A percentile compares a stretch with the other conserved stretches of the same genome.
Evolutionary conservation across 768 basidiomycete genomes (phyloP).

Genomic region (Russula sp.): DNA sequence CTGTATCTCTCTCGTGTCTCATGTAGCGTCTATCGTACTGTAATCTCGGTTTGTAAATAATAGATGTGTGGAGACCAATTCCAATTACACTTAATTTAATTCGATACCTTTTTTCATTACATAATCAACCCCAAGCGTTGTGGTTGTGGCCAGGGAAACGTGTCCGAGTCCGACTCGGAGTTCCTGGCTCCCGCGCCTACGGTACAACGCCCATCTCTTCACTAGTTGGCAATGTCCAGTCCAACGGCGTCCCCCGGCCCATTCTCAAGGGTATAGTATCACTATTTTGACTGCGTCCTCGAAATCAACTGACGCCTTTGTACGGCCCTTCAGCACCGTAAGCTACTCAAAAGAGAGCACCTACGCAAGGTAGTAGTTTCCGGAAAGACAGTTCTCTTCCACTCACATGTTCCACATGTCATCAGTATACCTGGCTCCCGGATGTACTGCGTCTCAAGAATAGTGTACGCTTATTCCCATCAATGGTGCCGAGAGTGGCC

Average conservation of each 20-base stretch:
- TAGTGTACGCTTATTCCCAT: conserved; percentile 47
- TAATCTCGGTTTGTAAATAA: conserved; percentile 21
- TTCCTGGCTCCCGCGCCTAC: too few species aligned
- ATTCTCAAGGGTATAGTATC: not conserved
- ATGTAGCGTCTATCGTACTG: conserved; percentile 13
- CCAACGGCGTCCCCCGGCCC: not conserved
- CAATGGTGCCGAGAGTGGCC: conserved; percentile 10
- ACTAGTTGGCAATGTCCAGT: conserved; percentile 1
- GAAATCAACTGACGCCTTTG: not conserved
- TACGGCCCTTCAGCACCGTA: conserved; percentile 8
- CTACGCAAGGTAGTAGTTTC: conserved; percentile 23
- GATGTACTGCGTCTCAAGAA: conserved; percentile 82
- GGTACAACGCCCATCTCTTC: not conserved
- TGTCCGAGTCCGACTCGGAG: too few species aligned
- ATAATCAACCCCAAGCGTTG: not conserved
- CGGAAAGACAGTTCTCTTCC: not conserved
- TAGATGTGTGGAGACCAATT: not conserved
- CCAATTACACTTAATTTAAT: not conserved
- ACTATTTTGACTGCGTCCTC: not conserved
- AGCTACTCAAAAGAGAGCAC: conserved; percentile 19
- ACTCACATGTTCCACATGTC: not conserved
- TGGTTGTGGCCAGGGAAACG: too few species aligned
- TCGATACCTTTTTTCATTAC: not conserved
- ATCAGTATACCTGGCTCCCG: conserved; percentile 82
- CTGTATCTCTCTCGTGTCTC: conserved; percentile 2